phyloP scores from a whole-genome alignment of 2,329 filamentous ascomycete genomes.

The Tolypocladium nubicola region DNA sequence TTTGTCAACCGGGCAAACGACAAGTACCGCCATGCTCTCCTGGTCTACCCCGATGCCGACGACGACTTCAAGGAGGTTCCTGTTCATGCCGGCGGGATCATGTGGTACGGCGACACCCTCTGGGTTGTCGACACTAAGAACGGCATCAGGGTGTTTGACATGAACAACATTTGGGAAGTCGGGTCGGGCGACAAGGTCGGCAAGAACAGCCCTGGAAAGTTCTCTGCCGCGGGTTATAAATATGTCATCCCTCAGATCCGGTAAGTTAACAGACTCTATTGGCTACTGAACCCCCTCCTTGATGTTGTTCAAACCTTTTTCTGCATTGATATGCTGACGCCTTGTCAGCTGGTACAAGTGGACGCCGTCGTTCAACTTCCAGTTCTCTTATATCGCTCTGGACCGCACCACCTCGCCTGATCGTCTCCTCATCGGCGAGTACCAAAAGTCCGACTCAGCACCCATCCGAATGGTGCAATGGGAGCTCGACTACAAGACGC shows the following conservation, averaged over 20 bases:
- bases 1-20: background rate
- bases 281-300: no score
- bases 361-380: background rate
- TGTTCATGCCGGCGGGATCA: no score
- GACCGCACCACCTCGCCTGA: background rate
- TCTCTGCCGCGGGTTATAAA: background rate
- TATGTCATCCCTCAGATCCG: background rate
- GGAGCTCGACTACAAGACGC: background rate
- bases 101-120: background rate
- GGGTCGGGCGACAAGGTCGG: background rate
- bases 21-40: no score
- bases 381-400: background rate
- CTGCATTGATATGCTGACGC: no score
- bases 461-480: background rate
- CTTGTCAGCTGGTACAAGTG: background rate
- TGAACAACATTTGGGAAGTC: background rate
- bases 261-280: no score
- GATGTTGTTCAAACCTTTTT: no score
- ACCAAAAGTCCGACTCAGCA: background rate
- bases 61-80: no score
- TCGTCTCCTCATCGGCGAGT: background rate
- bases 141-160: background rate
- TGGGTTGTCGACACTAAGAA: background rate
- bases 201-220: background rate
- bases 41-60: no score